phyloP scores from a whole-genome alignment of 202 grass and related monocot genomes.

The Carex arenaria region DNA sequence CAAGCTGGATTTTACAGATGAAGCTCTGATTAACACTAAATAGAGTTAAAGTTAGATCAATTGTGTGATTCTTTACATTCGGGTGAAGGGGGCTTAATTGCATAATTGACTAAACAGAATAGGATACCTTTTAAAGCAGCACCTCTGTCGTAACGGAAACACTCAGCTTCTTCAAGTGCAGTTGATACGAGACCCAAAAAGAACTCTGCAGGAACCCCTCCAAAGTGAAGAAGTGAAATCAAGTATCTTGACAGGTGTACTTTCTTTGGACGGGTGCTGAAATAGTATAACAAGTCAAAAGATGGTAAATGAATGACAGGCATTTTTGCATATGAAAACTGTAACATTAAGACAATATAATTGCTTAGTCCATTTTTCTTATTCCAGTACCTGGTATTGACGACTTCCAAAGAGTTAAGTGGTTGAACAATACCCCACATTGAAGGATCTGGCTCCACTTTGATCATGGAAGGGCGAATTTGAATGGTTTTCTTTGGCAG shows the following conservation, averaged over 20 bases:
- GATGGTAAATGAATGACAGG: not conserved
- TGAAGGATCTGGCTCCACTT: constrained; percentile 36
- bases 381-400: constrained; percentile 51
- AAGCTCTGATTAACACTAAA: not conserved
- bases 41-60: not conserved
- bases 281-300: not conserved
- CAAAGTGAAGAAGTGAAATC: constrained; percentile 51
- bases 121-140: constrained; percentile 42
- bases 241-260: constrained; percentile 49
- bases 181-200: constrained; percentile 56
- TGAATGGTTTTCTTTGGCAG: constrained; percentile 49
- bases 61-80: not conserved
- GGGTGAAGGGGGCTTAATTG: not conserved
- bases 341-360: constrained; percentile 1
- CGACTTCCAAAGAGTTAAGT: constrained; percentile 67
- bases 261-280: constrained; percentile 48
- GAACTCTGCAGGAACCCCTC: constrained; percentile 52
- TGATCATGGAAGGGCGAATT: constrained; percentile 68
- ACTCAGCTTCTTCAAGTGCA: constrained; percentile 31
- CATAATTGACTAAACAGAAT: not conserved
- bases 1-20: not conserved
- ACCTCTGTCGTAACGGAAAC: constrained; percentile 1
- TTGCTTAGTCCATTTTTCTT: not conserved
- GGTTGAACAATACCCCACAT: constrained; percentile 14
- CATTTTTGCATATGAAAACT: not conserved